A percentile compares a stretch with the other conserved stretches of the same genome.
These are phyloP conservation scores for Neurospora sp. DNA, from an alignment of 2,329 filamentous ascomycete genomes.

Conservation along the genomic window DNA sequence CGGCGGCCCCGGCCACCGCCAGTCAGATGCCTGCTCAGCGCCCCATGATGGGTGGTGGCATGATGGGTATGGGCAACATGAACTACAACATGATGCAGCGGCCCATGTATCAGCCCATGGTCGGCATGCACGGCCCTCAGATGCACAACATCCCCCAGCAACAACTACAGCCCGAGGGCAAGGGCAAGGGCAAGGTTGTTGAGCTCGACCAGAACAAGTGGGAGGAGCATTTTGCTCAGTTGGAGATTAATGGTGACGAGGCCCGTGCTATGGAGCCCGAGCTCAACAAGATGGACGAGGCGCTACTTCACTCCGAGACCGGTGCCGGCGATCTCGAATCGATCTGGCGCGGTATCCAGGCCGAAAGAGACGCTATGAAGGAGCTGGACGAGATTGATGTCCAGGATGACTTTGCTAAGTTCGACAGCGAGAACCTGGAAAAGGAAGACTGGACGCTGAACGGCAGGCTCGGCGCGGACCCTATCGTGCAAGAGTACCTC, in stretches of 20 bases:
- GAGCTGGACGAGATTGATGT: conserved; percentile 50
- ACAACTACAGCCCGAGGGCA: conserved; percentile 39
- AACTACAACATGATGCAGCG: conserved; percentile 40
- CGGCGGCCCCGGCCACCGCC: conserved; percentile 35
- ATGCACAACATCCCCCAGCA: conserved; percentile 34
- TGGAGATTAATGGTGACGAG: conserved; percentile 66
- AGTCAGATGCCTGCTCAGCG: conserved; percentile 52
- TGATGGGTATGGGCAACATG: conserved; percentile 40
- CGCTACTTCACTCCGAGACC: conserved; percentile 55
- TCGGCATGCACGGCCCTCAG: conserved; percentile 30
- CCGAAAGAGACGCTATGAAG: conserved; percentile 60
- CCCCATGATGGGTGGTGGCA: conserved; percentile 49
- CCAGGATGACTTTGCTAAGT: conserved; percentile 57
- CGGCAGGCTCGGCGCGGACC: conserved; percentile 56
- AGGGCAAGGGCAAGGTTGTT: conserved; percentile 86
- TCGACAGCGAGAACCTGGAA: conserved; percentile 42
- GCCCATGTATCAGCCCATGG: conserved; percentile 40
- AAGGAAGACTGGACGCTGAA: conserved; percentile 56
- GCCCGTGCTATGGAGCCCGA: conserved; percentile 68
- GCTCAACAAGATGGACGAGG: conserved; percentile 72
- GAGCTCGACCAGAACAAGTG: conserved; percentile 90
- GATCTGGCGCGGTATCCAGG: conserved; percentile 75
- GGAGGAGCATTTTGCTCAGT: conserved; percentile 91
- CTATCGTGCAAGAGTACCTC: conserved; percentile 77
- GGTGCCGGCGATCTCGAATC: conserved; percentile 83